phyloP scores from a whole-genome alignment of 2,329 filamentous ascomycete genomes.

The Fusarium dimerum region DNA sequence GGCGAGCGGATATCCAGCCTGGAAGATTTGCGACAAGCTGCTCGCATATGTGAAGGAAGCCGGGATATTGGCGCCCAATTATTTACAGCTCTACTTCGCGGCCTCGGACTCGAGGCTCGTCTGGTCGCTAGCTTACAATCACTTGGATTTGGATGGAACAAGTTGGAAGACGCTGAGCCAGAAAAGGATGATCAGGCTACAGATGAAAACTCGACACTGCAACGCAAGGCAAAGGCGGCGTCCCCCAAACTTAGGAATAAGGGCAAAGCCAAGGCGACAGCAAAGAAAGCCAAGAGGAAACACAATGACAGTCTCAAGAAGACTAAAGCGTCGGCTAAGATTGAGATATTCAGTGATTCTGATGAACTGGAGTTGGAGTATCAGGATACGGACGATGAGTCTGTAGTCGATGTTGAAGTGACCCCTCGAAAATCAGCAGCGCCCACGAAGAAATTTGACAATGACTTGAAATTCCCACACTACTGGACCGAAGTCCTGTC shows the following conservation, averaged over 20 bases:
- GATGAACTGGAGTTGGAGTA: constrained; percentile 45
- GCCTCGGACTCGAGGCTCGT: constrained; percentile 77
- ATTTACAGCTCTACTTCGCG: constrained; percentile 82
- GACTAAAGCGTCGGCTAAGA: constrained; percentile 4
- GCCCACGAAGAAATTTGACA: constrained; percentile 60
- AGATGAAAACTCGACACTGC: not conserved
- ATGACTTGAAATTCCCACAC: constrained; percentile 78
- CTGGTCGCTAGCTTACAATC: constrained; percentile 85
- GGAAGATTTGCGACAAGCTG: constrained; percentile 67
- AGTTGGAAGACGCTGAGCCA: constrained; percentile 72
- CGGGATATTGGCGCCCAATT: constrained; percentile 86
- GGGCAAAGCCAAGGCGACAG: not conserved
- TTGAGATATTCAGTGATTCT: constrained; percentile 38
- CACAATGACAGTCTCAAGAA: constrained; percentile 12
- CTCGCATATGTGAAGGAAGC: constrained; percentile 74
- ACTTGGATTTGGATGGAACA: constrained; percentile 87
- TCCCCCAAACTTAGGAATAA: not conserved
- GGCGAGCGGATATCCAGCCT: constrained; percentile 74
- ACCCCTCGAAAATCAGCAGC: constrained; percentile 41
- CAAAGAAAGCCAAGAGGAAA: constrained; percentile 17
- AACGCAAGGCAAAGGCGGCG: constrained; percentile 9
- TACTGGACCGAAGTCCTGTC: constrained; percentile 95
- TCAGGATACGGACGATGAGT: constrained; percentile 58
- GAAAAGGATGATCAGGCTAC: constrained; percentile 40
- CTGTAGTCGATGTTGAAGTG: constrained; percentile 56